phyloP scores from a whole-genome alignment of 2,329 filamentous ascomycete genomes.

The Aspergillus sp. region DNA sequence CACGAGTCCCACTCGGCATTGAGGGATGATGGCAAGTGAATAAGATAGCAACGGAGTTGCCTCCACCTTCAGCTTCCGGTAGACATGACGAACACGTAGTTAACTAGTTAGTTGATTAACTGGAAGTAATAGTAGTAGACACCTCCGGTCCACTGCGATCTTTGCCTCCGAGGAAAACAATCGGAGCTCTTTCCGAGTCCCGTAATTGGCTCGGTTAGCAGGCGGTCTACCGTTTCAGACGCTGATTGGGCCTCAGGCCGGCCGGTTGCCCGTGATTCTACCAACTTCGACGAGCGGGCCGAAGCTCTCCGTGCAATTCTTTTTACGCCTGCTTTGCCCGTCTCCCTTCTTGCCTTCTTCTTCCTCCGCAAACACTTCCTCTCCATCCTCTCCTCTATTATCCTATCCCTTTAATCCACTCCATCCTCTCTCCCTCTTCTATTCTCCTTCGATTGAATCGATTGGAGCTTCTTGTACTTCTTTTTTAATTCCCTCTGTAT shows the following conservation, averaged over 20 bases:
- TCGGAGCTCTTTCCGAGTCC: neutral
- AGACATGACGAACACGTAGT: too few relatives aligned
- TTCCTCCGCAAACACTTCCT: conserved; percentile 23
- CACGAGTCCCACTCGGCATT: neutral
- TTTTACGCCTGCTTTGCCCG: conserved; percentile 18
- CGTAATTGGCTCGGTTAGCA: conserved; percentile 15
- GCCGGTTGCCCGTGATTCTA: conserved; percentile 29
- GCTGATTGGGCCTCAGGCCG: neutral
- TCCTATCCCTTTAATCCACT: conserved; percentile 23
- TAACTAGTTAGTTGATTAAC: neutral
- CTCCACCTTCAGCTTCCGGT: neutral
- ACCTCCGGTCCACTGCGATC: neutral
- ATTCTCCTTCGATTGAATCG: conserved; percentile 33
- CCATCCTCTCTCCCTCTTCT: conserved; percentile 13
- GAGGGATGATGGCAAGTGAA: neutral
- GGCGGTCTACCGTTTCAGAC: conserved; percentile 9
- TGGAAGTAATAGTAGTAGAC: too few relatives aligned
- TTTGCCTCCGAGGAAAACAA: neutral
- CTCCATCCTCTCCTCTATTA: conserved; percentile 19
- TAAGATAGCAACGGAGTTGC: neutral
- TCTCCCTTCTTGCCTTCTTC: conserved; percentile 28
- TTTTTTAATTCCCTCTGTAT: conserved; percentile 33
- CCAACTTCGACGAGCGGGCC: conserved; percentile 37
- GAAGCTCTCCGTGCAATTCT: conserved; percentile 38
- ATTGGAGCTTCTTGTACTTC: conserved; percentile 27